Evolutionary conservation across 2,329 filamentous ascomycete genomes (phyloP).

Genomic region (Volutella citrinella): DNA sequence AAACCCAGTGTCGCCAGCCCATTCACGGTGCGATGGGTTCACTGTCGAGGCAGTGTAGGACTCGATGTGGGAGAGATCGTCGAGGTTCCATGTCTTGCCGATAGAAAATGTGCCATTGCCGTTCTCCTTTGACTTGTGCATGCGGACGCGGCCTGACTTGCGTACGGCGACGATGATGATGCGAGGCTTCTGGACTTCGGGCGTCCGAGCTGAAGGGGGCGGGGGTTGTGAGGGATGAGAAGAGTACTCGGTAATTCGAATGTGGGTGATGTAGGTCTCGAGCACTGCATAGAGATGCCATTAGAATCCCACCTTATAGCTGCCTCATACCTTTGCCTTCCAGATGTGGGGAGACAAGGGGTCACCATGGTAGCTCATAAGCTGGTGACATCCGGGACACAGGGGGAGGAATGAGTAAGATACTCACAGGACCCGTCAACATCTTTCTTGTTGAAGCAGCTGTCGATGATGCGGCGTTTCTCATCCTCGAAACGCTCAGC

Average conservation of each 20-base stretch:
- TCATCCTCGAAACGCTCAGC: conserved; percentile 96
- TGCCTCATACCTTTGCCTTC: too few species aligned
- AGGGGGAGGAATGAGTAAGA: conserved; percentile 39
- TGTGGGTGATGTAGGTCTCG: conserved; percentile 98
- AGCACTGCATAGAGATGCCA: conserved; percentile 28
- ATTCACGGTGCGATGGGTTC: conserved; percentile 62
- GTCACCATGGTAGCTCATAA: too few species aligned
- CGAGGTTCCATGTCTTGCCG: conserved; percentile 96
- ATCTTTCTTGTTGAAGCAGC: conserved; percentile 90
- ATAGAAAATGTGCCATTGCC: conserved; percentile 92
- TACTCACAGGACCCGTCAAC: conserved; percentile 79
- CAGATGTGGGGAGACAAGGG: too few species aligned
- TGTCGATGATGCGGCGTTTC: conserved; percentile 90
- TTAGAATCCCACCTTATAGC: neutral
- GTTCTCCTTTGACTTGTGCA: conserved; percentile 98
- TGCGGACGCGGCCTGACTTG: conserved; percentile 85
- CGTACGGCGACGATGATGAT: conserved; percentile 92
- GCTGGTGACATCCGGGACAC: too few species aligned
- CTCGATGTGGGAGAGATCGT: conserved; percentile 81
- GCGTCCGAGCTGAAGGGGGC: conserved; percentile 68
- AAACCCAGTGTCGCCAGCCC: conserved; percentile 83
- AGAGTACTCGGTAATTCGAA: conserved; percentile 84
- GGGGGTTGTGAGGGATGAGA: conserved; percentile 79
- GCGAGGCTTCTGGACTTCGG: conserved; percentile 79
- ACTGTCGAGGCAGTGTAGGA: conserved; percentile 67